Evolutionary conservation across 2,329 filamentous ascomycete species (phyloP).

Genomic region (Fusarium brevicatenulatum): DNA sequence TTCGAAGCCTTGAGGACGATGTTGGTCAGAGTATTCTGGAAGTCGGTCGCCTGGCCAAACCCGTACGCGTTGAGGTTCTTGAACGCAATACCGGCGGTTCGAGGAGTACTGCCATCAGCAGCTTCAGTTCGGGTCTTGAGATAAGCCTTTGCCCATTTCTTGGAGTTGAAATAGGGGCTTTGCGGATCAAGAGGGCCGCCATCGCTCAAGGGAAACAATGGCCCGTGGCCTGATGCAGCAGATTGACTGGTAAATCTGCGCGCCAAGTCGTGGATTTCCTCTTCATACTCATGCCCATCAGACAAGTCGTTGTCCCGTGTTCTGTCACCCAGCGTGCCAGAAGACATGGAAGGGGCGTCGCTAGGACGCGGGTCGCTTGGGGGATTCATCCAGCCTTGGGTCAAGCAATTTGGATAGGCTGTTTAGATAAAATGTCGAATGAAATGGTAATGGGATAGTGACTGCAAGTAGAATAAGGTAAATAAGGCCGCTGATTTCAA

Average conservation of each 20-base stretch:
- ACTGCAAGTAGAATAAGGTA: too few relatives aligned
- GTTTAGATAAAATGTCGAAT: rapidly evolving
- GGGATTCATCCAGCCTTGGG: background rate
- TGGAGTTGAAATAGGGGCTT: conserved; percentile 53
- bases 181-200: conserved; percentile 50
- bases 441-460: rapidly evolving
- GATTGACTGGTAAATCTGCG: conserved; percentile 24
- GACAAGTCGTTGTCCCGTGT: background rate
- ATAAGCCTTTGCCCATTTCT: conserved; percentile 56
- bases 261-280: conserved; percentile 22
- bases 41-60: conserved; percentile 72
- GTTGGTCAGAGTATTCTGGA: conserved; percentile 71
- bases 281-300: background rate
- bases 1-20: conserved; percentile 60
- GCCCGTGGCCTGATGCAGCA: conserved; percentile 1
- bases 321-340: background rate
- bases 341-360: background rate
- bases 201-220: conserved; percentile 35
- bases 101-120: conserved; percentile 60
- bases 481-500: background rate
- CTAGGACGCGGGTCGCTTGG: background rate
- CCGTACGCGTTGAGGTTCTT: conserved; percentile 72
- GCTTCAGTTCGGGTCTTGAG: conserved; percentile 34
- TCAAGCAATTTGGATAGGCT: rapidly evolving
- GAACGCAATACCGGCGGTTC: conserved; percentile 71